These are phyloP conservation scores for Trichophyton schoenleinii DNA, from an alignment of 2,329 filamentous ascomycete species.

Conservation along the genomic window DNA sequence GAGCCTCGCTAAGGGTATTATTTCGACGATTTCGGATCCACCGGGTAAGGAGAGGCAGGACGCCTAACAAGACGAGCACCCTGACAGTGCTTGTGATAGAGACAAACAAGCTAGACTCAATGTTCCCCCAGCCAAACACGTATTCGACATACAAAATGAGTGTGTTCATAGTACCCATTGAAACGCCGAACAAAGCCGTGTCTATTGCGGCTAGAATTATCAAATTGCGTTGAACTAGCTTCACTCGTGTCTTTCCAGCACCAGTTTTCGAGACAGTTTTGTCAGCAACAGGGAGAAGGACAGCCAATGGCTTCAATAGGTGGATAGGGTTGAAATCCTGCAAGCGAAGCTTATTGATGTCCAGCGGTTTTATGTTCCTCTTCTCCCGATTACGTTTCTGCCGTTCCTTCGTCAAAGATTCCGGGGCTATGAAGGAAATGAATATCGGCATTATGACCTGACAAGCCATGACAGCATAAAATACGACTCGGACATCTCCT, in stretches of 20 bases:
- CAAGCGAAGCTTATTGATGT: constrained; percentile 23
- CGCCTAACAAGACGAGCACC: constrained; percentile 58
- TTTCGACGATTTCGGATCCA: constrained; percentile 45
- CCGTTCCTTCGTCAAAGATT: constrained; percentile 65
- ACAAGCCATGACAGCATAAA: constrained; percentile 64
- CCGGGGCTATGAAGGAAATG: constrained; percentile 60
- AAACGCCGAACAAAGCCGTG: constrained; percentile 65
- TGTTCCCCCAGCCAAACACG: constrained; percentile 68
- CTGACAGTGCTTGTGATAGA: constrained; percentile 66
- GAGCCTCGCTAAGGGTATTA: constrained; percentile 9
- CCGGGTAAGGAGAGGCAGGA: constrained; percentile 67
- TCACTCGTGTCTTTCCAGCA: constrained; percentile 45
- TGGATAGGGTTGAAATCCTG: constrained; percentile 42
- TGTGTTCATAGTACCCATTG: constrained; percentile 69
- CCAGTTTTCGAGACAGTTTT: constrained; percentile 20
- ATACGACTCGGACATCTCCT: constrained; percentile 63
- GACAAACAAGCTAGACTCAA: constrained; percentile 69
- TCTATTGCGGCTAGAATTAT: constrained; percentile 68
- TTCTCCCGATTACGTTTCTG: constrained; percentile 60
- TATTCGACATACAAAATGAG: constrained; percentile 72
- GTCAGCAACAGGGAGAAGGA: constrained; percentile 54
- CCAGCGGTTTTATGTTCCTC: constrained; percentile 35
- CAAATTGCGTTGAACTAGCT: constrained; percentile 63
- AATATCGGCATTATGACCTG: constrained; percentile 64
- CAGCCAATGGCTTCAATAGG: constrained; percentile 61